Evolutionary conservation across 2,329 filamentous ascomycete species (phyloP), one percentile per base, ranked within the genome.

Genomic region (Colletotrichum sojae): DNA sequence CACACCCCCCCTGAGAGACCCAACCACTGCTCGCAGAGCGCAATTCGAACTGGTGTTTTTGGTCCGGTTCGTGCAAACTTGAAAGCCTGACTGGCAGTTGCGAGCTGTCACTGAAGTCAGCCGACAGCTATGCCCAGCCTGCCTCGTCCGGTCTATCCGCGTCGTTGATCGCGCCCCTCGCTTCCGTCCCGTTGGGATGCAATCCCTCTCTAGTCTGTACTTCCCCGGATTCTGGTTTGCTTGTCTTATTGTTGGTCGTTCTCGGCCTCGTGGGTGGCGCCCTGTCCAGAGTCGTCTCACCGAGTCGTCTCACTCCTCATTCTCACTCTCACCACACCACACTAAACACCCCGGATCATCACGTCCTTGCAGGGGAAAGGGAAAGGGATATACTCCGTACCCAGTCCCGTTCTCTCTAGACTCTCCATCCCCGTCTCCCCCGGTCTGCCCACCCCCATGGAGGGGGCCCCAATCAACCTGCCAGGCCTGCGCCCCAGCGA

Each of bases 161-260:
- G 46, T 52, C 6, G 6, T 15, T 39, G 6, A 13, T 39, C 18
- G 10, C 48, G 43, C 39, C 25, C 8, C 2, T 8, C 10, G 60
- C 36, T 27, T n/a, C 43, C 43, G 51, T 43, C 9, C 40, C n/a
- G n/a, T 25, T 56, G 40, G 22, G 15, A 55, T 18, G 18, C 9
- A 49, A 36, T 36, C 31, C 31, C 31, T 36, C 31, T 36, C 31
- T 36, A 36, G 31, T 36, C 31, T 36, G n/a, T 40, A 2, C 40
- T 60, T 60, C 49, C 66, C 66, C 66, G 51, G 66, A 69, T 60
- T 66, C 49, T 66, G 39, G 55, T 25, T 36, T 36, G 31, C 31
- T 36, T 36, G 31, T 36, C 27, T 31, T 27, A 6, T 27, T 57
- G 52, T 45, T 57, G 49, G 52, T 18, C 8, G 36, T 49, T 52